Conservation (phyloP, 352 stramenopile genomes). For the Phytophthora ohioensis region DNA sequence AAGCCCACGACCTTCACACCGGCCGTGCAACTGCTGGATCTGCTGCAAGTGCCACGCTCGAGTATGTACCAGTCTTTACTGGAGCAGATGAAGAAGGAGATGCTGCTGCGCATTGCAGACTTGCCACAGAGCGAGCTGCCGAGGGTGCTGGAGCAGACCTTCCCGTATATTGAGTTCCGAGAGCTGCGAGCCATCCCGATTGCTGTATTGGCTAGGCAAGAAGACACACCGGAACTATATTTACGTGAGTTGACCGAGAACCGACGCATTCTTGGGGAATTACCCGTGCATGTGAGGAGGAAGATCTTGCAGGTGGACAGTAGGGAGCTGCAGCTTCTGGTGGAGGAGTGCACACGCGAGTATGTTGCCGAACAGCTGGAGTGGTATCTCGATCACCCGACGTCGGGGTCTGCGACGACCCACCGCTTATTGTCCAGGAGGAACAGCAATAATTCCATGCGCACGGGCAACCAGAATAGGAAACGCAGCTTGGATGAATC, state of each 20-base stretch:
- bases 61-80: conserved; percentile 77
- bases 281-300: conserved; percentile 83
- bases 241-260: conserved; percentile 86
- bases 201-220: conserved; percentile 79
- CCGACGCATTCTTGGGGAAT: conserved; percentile 74
- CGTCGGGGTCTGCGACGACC: conserved; percentile 12
- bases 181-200: conserved; percentile 87
- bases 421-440: conserved; percentile 33
- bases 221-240: conserved; percentile 82
- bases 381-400: conserved; percentile 73
- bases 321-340: conserved; percentile 73
- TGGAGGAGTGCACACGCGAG: conserved; percentile 78
- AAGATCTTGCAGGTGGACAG: conserved; percentile 85
- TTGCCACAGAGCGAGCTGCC: conserved; percentile 77
- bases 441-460: conserved; percentile 37
- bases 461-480: conserved; percentile 26
- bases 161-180: conserved; percentile 90
- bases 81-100: conserved; percentile 70
- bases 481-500: conserved; percentile 48
- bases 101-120: conserved; percentile 78
- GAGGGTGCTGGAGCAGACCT: conserved; percentile 78
- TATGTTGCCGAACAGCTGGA: conserved; percentile 74
- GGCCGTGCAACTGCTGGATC: conserved; percentile 79
- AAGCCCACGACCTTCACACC: conserved; percentile 51
- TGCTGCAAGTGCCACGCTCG: conserved; percentile 72